Conservation (phyloP, 208 protist species). For the Trypanosoma congolense region DNA sequence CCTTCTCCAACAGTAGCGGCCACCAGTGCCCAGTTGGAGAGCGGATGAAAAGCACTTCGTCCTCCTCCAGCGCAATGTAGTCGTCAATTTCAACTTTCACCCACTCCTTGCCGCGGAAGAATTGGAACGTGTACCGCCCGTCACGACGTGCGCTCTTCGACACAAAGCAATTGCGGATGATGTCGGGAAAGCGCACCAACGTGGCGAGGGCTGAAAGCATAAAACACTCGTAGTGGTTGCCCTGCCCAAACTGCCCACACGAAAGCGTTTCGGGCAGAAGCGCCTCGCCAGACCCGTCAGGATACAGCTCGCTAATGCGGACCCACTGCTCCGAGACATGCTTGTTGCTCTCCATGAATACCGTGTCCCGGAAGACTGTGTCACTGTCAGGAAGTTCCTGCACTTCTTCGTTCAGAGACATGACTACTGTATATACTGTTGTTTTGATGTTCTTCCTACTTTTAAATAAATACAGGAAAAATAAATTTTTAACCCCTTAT, state of each 20-base stretch:
- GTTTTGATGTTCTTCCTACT: too few relatives aligned
- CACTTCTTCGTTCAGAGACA: conserved; percentile 22
- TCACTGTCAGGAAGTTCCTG: conserved; percentile 45
- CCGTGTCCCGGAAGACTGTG: conserved; percentile 61
- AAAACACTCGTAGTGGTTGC: conserved; percentile 83
- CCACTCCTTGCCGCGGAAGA: conserved; percentile 67
- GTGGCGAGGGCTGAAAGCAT: conserved; percentile 64
- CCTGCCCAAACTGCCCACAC: conserved; percentile 68
- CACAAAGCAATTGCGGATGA: conserved; percentile 80
- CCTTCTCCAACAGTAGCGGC: conserved; percentile 71
- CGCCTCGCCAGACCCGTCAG: conserved; percentile 34
- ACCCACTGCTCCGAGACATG: conserved; percentile 57
- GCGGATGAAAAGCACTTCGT: conserved; percentile 50
- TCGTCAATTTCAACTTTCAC: conserved; percentile 64
- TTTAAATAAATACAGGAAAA: too few relatives aligned
- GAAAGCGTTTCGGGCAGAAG: conserved; percentile 56
- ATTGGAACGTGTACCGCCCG: conserved; percentile 81
- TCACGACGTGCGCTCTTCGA: conserved; percentile 71
- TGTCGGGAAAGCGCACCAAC: conserved; percentile 58
- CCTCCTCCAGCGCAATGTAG: conserved; percentile 45
- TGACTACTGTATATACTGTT: conserved; percentile 36
- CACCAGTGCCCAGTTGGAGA: conserved; percentile 67
- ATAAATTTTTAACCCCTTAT: background rate
- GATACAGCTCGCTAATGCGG: conserved; percentile 66
- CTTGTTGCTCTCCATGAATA: conserved; percentile 53